Conservation (phyloP, 78 protist species). For the Pigoraptor vietnamica region DNA sequence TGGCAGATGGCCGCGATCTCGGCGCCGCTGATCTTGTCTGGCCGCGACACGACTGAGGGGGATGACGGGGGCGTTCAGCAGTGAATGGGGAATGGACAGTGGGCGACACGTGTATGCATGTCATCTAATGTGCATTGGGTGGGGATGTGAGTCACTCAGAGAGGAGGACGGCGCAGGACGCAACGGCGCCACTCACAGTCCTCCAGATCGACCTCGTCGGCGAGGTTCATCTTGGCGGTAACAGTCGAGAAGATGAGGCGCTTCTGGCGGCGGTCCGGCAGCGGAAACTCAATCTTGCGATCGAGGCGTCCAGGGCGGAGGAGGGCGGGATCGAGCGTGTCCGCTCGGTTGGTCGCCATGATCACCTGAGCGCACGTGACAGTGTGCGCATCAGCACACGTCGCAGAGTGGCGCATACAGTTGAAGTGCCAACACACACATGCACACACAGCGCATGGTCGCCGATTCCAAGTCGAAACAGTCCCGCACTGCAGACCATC, state of each 20-base stretch:
- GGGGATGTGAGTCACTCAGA: too few species aligned
- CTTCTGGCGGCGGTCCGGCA: conserved; percentile 96
- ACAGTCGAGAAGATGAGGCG: conserved; percentile 88
- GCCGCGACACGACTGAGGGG: conserved; percentile 86
- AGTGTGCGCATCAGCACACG: too few species aligned
- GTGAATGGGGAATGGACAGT: not conserved
- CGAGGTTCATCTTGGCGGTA: conserved; percentile 95
- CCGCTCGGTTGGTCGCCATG: conserved; percentile 99
- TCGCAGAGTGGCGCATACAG: too few species aligned
- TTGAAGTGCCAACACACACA: not conserved
- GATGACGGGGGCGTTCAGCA: not conserved
- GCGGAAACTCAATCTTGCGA: conserved; percentile 57
- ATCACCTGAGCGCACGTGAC: conserved; percentile 69
- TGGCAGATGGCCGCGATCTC: conserved; percentile 96
- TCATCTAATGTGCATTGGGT: not conserved
- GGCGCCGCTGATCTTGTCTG: conserved; percentile 95
- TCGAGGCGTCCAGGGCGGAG: conserved; percentile 99
- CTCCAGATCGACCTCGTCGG: conserved; percentile 99
- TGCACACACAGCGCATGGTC: not conserved
- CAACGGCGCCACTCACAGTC: conserved; percentile 81
- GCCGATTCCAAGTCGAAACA: not conserved
- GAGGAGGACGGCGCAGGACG: too few species aligned
- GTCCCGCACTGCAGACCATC: not conserved
- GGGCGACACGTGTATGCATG: not conserved
- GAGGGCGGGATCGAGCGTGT: conserved; percentile 99